phyloP scores from a whole-genome alignment of 768 basidiomycete species.

The Harrya chromipes region DNA sequence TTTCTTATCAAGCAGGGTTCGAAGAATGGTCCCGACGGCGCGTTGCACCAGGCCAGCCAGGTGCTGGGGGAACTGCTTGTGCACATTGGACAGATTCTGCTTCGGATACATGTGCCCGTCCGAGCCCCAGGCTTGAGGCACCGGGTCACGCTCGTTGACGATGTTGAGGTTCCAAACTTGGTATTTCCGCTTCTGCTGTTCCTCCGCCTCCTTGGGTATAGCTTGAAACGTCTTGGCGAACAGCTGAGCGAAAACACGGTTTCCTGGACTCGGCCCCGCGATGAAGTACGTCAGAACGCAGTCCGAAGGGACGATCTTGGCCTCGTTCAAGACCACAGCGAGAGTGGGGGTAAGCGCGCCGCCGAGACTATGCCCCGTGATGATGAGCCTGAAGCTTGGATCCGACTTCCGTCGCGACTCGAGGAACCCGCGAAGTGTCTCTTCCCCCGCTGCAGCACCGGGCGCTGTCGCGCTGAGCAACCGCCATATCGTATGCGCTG shows the following conservation, averaged over 20 bases:
- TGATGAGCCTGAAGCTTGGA: background rate
- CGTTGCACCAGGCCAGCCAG: background rate
- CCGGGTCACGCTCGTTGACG: conserved; percentile 7
- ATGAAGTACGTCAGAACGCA: conserved; percentile 3
- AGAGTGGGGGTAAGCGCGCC: conserved; percentile 11
- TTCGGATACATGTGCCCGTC: background rate
- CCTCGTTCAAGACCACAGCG: background rate
- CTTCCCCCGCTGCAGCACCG: too few relatives aligned
- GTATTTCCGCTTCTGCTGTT: background rate
- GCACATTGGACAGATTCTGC: background rate
- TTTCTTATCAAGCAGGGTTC: background rate
- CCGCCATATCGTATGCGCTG: background rate
- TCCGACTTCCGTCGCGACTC: background rate
- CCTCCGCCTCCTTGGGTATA: background rate
- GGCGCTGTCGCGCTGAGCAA: background rate
- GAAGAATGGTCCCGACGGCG: background rate
- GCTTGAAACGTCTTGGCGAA: conserved; percentile 1
- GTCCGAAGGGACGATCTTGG: background rate
- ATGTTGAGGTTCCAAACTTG: conserved; percentile 15
- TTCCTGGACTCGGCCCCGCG: conserved; percentile 13
- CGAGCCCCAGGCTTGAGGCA: conserved; percentile 15
- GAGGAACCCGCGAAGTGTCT: conserved; percentile 4
- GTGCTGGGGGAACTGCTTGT: background rate
- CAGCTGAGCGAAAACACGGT: background rate
- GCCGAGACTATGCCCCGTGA: conserved; percentile 14